Evolutionary conservation across 164 flowering plant genomes (phyloP), one percentile per base, ranked within the genome.

Genomic region (Cinnamomum chago): DNA sequence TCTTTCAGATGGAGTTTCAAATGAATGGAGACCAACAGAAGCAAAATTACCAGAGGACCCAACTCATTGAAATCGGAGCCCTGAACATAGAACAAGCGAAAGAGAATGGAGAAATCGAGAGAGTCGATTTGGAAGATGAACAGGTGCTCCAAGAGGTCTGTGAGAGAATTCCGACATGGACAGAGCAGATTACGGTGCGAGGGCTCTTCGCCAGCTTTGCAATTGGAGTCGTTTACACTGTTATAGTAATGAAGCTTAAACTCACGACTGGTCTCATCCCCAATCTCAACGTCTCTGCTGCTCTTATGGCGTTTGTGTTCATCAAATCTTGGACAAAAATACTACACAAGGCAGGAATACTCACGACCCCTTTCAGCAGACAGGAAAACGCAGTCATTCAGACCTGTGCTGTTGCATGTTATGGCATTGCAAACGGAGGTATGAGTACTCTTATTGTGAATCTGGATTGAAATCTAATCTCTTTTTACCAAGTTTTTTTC

Each of bases 321-420:
- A 81, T 95, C 25, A 64, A 86, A 50, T 35, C 86, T 12, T 92
- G 99, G 99, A 92, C 90, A 0, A 88, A 87, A 72, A 2, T 90
- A 69, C 85, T 93, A 50, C 75, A 84, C 9, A 89, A 82, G 64
- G 81, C 81, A 17, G 97, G 97, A 10, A 65, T 83, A 58, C 76
- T 79, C 9, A 64, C 92, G 0, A 70, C 76, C 15, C 99, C 98
- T 11, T 95, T 95, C 82, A 92, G 97, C 1, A 68, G 81, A 13
- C 98, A 95, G 80, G 99, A 95, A 86, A 95, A 93, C 65, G 92
- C 94, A 5, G 89, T 95, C 82, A 89, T 95, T 28, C 99, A 93
- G 77, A 93, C 99, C 0, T 93, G 94, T 73, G 88, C 94, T 2
- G 98, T 93, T 72, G 99, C 99, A 1, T 95, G 99, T 64, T 95